Base-by-base conservation (phyloP, 768 basidiomycete species). In the Pleurotus ostreatus region DNA sequence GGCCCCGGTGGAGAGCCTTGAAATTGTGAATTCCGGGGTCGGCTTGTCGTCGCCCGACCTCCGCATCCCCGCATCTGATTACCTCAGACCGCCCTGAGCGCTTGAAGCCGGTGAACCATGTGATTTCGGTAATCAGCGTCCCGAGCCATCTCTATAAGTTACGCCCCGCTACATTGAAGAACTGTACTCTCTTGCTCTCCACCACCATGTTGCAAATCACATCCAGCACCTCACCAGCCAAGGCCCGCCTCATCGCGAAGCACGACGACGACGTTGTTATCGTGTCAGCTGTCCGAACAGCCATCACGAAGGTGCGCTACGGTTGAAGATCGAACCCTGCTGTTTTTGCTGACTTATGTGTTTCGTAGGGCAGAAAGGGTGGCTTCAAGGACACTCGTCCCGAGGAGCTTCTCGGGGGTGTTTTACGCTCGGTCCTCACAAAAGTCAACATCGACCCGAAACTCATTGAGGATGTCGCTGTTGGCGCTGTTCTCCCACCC, bases 341-440 rank as follows among this genome's bases (percentile, higher is more conserved):
- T 9, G n/a, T 37, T 58, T 49, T n/a, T 46, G 12, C 15, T n/a
- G 16, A 26, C 49, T 49, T 45, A 47, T 58, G 56, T 13, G 56
- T 48, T 26, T 47, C 61, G 16, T 60, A 92, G 89, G 83, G 82
- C 22, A 85, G 78, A 66, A 94, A 93, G 66, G 94, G 94, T 55
- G 90, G 88, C 12, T 94, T 94, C 81, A 93, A 93, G 71, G 91
- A 95, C 71, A 94, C 91, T 37, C 80, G 83, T 51, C 88, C 91
- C 4, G 92, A 94, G 58, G 84, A 91, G 60, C 77, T 92, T 63
- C 81, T 95, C 56, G 84, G 88, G 2, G 85, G 82, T 51, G 83
- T 91, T 61, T 79, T 94, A 49, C 81, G 81, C 54, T 89, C 87
- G 44, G 86, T 78, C n/a, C 88, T 89, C 71, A 76, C 77, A 20